A percentile compares a stretch with the other conserved stretches of the same genome.
Evolutionary conservation across 139 green algal genomes (phyloP).

Genomic region (Zygnema cylindricum): DNA sequence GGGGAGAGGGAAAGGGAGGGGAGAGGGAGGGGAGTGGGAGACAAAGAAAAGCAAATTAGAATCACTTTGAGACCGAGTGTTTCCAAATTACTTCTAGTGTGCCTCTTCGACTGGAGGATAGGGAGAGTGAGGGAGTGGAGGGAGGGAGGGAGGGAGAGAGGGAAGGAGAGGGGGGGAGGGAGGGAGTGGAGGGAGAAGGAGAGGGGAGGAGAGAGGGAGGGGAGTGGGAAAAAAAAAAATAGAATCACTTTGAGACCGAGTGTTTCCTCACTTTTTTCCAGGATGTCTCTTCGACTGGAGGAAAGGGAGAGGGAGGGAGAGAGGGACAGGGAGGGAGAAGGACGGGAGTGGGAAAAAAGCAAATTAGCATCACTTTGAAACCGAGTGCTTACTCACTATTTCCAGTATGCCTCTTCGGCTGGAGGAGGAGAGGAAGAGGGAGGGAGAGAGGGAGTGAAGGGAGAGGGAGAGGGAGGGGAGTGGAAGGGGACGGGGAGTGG

Average conservation of each 20-base stretch:
- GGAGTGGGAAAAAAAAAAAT: not conserved
- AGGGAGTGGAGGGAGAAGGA: too few relatives aligned
- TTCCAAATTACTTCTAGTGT: constrained; percentile 20
- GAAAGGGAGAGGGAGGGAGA: not conserved
- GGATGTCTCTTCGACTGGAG: not conserved
- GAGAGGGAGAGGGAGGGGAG: too few relatives aligned
- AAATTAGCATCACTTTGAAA: constrained; percentile 26
- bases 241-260: not conserved
- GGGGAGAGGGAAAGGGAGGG: constrained; percentile 15
- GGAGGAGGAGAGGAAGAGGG: too few relatives aligned
- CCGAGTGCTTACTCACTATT: constrained; percentile 1
- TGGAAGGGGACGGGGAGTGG: too few relatives aligned
- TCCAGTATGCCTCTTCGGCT: constrained; percentile 1
- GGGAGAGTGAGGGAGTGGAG: too few relatives aligned
- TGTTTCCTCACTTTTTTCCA: not conserved
- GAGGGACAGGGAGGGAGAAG: too few relatives aligned
- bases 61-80: constrained; percentile 31
- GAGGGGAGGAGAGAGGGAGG: not conserved
- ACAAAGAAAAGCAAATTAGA: too few relatives aligned
- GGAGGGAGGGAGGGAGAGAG: too few relatives aligned
- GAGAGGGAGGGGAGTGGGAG: too few relatives aligned
- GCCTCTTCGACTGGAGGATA: not conserved
- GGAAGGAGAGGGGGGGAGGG: too few relatives aligned
- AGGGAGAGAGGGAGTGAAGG: too few relatives aligned
- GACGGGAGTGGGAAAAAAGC: too few relatives aligned